phyloP scores from a whole-genome alignment of 2,329 filamentous ascomycete genomes.

The Epichloe uncinata region DNA sequence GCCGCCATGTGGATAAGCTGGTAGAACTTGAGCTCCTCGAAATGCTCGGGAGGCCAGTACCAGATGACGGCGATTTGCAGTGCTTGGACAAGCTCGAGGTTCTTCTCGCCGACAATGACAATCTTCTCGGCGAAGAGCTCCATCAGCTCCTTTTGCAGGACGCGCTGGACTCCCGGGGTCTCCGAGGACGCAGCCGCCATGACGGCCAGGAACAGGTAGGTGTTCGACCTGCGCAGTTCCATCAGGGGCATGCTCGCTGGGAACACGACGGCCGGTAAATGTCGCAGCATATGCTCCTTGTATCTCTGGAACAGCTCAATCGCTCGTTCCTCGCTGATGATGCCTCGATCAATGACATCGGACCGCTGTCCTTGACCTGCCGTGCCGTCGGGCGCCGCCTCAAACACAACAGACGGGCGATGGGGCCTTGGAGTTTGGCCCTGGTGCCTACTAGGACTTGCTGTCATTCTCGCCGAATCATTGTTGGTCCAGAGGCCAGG shows the following conservation, averaged over 20 bases:
- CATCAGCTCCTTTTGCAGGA: slow-evolving; percentile 56
- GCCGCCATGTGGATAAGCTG: slow-evolving; percentile 71
- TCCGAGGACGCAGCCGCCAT: slow-evolving; percentile 53
- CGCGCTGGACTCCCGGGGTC: slow-evolving; percentile 40
- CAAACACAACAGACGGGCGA: background rate
- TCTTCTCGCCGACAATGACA: slow-evolving; percentile 65
- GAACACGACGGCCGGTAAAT: slow-evolving; percentile 51
- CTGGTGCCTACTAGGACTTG: background rate
- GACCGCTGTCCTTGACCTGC: slow-evolving; percentile 7
- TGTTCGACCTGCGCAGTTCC: slow-evolving; percentile 44
- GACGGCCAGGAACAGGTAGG: slow-evolving; percentile 56
- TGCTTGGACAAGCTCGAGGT: slow-evolving; percentile 69
- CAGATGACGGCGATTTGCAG: slow-evolving; percentile 65
- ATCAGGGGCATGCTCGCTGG: slow-evolving; percentile 36
- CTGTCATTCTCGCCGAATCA: background rate
- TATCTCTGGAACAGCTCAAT: slow-evolving; percentile 44
- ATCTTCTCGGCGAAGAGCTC: slow-evolving; percentile 61
- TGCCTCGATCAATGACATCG: slow-evolving; percentile 46
- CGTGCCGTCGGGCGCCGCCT: background rate
- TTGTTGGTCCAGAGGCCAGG: background rate
- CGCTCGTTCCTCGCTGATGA: slow-evolving; percentile 43
- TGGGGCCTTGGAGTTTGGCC: background rate
- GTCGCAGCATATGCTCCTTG: slow-evolving; percentile 43
- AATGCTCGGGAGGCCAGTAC: slow-evolving; percentile 73
- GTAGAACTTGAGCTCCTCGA: slow-evolving; percentile 83